Percentiles rank a stretch among this genome's conserved stretches.
phyloP scores from a whole-genome alignment of 2,329 filamentous ascomycete genomes.

The Penicillium thymicola region DNA sequence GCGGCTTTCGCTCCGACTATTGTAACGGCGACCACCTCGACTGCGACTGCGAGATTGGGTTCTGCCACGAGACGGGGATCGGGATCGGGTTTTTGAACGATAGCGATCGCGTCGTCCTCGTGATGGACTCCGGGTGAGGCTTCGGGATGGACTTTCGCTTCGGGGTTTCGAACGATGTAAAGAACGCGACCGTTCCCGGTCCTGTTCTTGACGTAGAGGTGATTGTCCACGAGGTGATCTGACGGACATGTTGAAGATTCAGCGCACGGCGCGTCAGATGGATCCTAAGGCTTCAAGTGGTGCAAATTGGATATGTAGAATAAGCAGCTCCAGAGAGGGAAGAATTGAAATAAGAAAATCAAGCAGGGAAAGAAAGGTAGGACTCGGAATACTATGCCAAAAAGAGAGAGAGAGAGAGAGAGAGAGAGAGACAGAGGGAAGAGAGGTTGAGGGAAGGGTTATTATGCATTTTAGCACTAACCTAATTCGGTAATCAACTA shows the following conservation, averaged over 20 bases:
- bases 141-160: constrained; percentile 26
- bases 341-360: not conserved
- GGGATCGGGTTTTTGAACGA: constrained; percentile 27
- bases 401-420: not conserved
- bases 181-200: constrained; percentile 26
- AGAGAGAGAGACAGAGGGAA: not conserved
- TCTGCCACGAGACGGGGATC: constrained; percentile 29
- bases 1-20: constrained; percentile 32
- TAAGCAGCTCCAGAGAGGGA: too few species aligned
- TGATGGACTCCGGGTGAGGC: constrained; percentile 29
- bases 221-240: constrained; percentile 30
- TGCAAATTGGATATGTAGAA: not conserved
- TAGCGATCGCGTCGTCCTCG: constrained; percentile 26
- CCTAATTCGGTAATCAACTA: constrained; percentile 18
- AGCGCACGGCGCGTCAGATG: not conserved
- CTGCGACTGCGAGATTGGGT: constrained; percentile 36
- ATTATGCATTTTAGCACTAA: constrained; percentile 6
- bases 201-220: constrained; percentile 22
- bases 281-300: not conserved
- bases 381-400: not conserved
- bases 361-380: not conserved
- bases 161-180: constrained; percentile 36
- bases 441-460: not conserved
- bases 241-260: constrained; percentile 22
- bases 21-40: constrained; percentile 41